Base-by-base conservation (phyloP, 2,329 filamentous ascomycete species). In the Sporothrix euskadiensis region DNA sequence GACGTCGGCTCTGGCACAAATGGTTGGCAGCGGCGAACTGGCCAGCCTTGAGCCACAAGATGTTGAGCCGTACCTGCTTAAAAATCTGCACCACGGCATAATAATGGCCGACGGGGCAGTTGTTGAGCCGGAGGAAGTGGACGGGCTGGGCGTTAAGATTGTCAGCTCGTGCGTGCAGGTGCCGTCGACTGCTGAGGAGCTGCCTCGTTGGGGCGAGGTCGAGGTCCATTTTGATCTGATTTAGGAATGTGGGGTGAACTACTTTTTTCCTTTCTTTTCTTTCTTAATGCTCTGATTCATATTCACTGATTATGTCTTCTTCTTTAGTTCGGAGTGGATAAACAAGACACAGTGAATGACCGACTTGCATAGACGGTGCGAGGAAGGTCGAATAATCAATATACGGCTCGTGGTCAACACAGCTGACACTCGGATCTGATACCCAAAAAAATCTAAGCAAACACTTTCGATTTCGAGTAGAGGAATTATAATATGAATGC, bases 1-100 rank as follows among this genome's bases (percentile, higher is more conserved):
- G 75, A 89, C 87, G 1, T 82, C 83, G 7, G 82, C 83, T 3
- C 77, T 89, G 71, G 80, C 86, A 75, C 81, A 82, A 65, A 81
- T 83, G 78, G 80, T 86, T 4, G 79, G 78, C 0, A 77, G 77
- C 0, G 81, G 82, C 6, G 76, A 76, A 16, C 74, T 88, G n/a
- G 69, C 76, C 1, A 79, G 81, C 74, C 78, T 88, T 26, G 80
- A 81, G 2, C 77, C 81, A 0, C 76, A 75, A 0, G 80, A 79
- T 8, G 81, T 84, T 2, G 79, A 81, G 52, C 82, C 84, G 0
- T 86, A 84, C 74, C 80, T 88, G n/a, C 77, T 76, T 32, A 73
- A 80, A 4, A 75, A 79, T 7, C 78, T 88, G 9, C 77, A 82
- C 56, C 74, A 81, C 54, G 79, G 80, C 59, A 74, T 84, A 1